phyloP scores from a whole-genome alignment of 805 yeast genomes.

The Ogataea glucozyma region DNA sequence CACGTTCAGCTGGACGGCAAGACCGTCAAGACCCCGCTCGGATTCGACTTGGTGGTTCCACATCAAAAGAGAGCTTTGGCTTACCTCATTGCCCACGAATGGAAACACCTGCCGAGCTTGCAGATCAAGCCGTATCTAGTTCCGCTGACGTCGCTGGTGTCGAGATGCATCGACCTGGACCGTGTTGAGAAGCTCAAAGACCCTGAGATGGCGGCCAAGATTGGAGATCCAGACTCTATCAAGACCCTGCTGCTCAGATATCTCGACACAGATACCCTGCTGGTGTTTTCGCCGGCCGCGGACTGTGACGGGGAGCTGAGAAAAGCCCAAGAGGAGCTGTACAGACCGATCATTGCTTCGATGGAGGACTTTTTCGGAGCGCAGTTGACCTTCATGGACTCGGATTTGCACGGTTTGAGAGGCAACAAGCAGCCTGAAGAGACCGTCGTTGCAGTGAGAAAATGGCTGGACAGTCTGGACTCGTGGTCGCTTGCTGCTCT shows the following conservation, averaged over 20 bases:
- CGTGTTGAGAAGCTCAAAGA: constrained; percentile 40
- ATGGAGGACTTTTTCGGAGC: constrained; percentile 60
- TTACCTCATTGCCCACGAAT: constrained; percentile 77
- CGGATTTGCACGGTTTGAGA: constrained; percentile 76
- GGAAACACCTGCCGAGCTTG: constrained; percentile 72
- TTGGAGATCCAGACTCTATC: constrained; percentile 61
- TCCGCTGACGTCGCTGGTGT: constrained; percentile 84
- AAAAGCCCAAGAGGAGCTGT: constrained; percentile 73
- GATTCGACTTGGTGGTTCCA: constrained; percentile 69
- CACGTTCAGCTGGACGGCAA: constrained; percentile 70
- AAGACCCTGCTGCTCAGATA: constrained; percentile 69
- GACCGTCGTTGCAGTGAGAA: constrained; percentile 59
- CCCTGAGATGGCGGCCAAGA: constrained; percentile 55
- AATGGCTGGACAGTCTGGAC: constrained; percentile 64
- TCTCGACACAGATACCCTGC: constrained; percentile 90
- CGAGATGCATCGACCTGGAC: constrained; percentile 81
- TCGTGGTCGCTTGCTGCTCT: constrained; percentile 82
- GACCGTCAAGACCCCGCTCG: constrained; percentile 82
- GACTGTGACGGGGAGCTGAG: constrained; percentile 87
- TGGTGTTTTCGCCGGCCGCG: constrained; percentile 75
- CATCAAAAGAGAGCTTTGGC: constrained; percentile 61
- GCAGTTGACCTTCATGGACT: constrained; percentile 63
- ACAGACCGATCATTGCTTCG: constrained; percentile 69
- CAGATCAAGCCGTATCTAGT: constrained; percentile 73
- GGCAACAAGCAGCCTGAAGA: constrained; percentile 73